Percentiles rank a stretch among this genome's conserved stretches.
phyloP scores from a whole-genome alignment of 805 yeast species.

The Geotrichum ghanense region DNA sequence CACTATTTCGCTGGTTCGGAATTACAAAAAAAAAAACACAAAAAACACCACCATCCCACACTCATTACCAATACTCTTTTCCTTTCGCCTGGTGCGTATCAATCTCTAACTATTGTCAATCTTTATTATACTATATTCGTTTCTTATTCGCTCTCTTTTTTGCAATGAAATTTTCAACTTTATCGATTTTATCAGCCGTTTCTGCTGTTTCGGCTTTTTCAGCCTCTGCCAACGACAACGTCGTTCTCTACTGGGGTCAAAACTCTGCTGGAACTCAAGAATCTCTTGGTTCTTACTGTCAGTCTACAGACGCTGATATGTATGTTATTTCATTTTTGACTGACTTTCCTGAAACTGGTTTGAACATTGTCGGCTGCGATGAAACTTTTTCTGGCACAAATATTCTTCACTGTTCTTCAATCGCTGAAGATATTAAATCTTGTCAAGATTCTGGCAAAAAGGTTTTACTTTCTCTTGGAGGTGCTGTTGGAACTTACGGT shows the following conservation, averaged over 20 bases:
- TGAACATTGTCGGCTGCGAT: constrained; percentile 24
- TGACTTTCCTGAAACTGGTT: constrained; percentile 30
- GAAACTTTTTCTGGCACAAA: constrained; percentile 25
- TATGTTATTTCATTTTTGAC: constrained; percentile 56
- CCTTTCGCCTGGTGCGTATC: too few relatives aligned
- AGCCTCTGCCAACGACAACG: constrained; percentile 35
- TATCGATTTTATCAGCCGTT: background rate
- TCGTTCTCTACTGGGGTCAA: constrained; percentile 84
- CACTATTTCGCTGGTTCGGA: too few relatives aligned
- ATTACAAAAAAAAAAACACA: too few relatives aligned
- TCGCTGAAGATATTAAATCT: constrained; percentile 51
- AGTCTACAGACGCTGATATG: constrained; percentile 50
- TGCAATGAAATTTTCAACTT: background rate
- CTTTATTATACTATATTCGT: too few relatives aligned
- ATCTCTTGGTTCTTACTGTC: constrained; percentile 48
- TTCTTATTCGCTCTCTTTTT: too few relatives aligned
- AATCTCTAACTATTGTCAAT: too few relatives aligned
- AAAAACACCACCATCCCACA: too few relatives aligned
- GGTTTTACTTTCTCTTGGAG: constrained; percentile 68
- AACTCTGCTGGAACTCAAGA: constrained; percentile 47
- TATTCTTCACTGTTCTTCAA: constrained; percentile 35
- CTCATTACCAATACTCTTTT: too few relatives aligned
- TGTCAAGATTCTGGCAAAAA: constrained; percentile 77
- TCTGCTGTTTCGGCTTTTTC: constrained; percentile 13
- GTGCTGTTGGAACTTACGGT: constrained; percentile 51